phyloP scores from a whole-genome alignment of 345 rosid species.

The Dovyalis caffra region DNA sequence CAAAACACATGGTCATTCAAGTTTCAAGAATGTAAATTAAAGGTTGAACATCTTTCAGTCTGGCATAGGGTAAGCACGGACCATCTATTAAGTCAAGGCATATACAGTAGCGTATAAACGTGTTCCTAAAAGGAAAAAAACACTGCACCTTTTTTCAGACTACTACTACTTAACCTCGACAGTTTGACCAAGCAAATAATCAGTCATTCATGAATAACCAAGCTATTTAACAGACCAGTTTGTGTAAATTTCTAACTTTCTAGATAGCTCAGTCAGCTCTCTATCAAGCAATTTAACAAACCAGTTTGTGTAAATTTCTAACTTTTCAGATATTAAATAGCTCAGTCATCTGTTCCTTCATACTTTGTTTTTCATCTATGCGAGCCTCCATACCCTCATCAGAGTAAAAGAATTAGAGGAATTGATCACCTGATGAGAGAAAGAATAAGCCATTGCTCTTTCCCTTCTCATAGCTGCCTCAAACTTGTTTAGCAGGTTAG shows the following conservation, averaged over 20 bases:
- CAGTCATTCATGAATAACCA: background rate
- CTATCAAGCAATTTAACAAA: background rate
- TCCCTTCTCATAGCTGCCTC: conserved; percentile 98
- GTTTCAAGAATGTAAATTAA: background rate
- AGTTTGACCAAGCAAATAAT: background rate
- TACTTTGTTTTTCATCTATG: background rate
- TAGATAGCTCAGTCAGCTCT: background rate
- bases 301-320: background rate
- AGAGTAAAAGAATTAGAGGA: background rate
- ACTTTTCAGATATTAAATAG: background rate
- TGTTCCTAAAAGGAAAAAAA: background rate
- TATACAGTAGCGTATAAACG: background rate
- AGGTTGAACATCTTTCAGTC: background rate
- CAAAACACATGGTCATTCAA: background rate
- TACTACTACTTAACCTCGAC: background rate
- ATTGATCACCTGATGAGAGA: conserved; percentile 78
- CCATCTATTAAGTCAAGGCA: background rate
- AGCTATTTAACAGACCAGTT: background rate
- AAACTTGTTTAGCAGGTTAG: conserved; percentile 68
- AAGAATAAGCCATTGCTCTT: conserved; percentile 82
- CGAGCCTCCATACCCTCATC: background rate
- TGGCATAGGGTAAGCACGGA: background rate
- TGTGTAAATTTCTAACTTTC: background rate
- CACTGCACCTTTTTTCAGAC: background rate
- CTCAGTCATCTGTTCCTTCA: background rate